phyloP scores from a whole-genome alignment of 106 monocot species.

The Allium sativum region DNA sequence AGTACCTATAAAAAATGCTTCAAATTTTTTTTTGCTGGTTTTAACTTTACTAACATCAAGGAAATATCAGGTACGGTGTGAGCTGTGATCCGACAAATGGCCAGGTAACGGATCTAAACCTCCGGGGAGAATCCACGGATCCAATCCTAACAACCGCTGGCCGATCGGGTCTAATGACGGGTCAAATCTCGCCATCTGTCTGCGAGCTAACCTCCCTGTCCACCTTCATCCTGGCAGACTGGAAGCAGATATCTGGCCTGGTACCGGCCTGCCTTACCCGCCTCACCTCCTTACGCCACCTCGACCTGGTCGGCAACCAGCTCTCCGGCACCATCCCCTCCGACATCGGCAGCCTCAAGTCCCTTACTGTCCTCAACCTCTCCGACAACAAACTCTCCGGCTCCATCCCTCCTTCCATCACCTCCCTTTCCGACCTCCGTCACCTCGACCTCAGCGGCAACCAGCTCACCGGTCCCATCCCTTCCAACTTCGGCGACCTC shows the following conservation, averaged over 20 bases:
- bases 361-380: slow-evolving; percentile 73
- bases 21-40: too few species aligned
- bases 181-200: slow-evolving; percentile 38
- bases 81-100: slow-evolving; percentile 53
- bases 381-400: slow-evolving; percentile 74
- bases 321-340: slow-evolving; percentile 57
- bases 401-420: slow-evolving; percentile 43
- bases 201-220: slow-evolving; percentile 55
- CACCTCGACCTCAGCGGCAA: slow-evolving; percentile 76
- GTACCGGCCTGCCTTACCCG: slow-evolving; percentile 62
- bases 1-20: too few species aligned
- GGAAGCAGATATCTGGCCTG: slow-evolving; percentile 62
- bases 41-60: background rate
- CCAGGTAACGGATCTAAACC: slow-evolving; percentile 38
- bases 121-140: slow-evolving; percentile 43
- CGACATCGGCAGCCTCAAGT: slow-evolving; percentile 36
- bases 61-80: slow-evolving; percentile 54
- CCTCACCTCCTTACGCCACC: slow-evolving; percentile 46
- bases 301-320: slow-evolving; percentile 76
- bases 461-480: slow-evolving; percentile 44
- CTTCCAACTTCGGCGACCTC: slow-evolving; percentile 45
- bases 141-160: slow-evolving; percentile 30
- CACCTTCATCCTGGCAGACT: slow-evolving; percentile 71
- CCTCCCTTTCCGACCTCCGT: slow-evolving; percentile 43
- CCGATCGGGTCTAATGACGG: slow-evolving; percentile 64